Conservation (phyloP, 495 filamentous ascomycete genomes). For the Daldinia vernicosa region DNA sequence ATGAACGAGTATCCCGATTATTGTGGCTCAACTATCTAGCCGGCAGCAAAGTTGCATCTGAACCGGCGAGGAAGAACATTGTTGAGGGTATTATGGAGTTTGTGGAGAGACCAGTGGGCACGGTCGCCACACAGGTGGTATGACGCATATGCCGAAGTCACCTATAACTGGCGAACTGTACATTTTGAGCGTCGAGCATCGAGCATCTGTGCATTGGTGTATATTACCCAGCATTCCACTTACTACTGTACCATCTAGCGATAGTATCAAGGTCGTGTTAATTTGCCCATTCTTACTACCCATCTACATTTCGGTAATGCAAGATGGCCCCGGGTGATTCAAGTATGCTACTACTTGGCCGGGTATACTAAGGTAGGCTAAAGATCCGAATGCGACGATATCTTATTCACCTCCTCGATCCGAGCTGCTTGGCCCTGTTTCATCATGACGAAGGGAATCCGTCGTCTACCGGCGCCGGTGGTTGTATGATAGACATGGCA, state of each 20-base stretch:
- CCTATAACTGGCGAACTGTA: slow-evolving; percentile 16
- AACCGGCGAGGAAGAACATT: slow-evolving; percentile 79
- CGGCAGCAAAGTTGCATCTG: slow-evolving; percentile 86
- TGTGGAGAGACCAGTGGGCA: slow-evolving; percentile 88
- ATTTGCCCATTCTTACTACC: slow-evolving; percentile 28
- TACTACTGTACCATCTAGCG: slow-evolving; percentile 29
- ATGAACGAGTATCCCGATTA: slow-evolving; percentile 80
- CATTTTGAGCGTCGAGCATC: slow-evolving; percentile 22
- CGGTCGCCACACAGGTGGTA: slow-evolving; percentile 76
- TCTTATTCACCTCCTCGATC: slow-evolving; percentile 33
- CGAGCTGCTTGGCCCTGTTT: slow-evolving; percentile 38
- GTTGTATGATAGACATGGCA: slow-evolving; percentile 15
- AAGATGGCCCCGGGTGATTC: slow-evolving; percentile 36
- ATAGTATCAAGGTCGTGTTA: slow-evolving; percentile 20
- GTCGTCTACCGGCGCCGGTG: slow-evolving; percentile 27
- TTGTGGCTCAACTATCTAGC: slow-evolving; percentile 92
- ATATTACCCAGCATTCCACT: slow-evolving; percentile 36
- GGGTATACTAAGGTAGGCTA: slow-evolving; percentile 37
- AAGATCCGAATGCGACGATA: slow-evolving; percentile 41
- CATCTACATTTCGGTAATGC: slow-evolving; percentile 35
- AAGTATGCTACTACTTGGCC: slow-evolving; percentile 18
- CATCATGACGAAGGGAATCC: slow-evolving; percentile 20
- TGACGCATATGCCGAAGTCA: slow-evolving; percentile 38
- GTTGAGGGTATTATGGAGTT: slow-evolving; percentile 88
- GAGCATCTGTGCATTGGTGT: slow-evolving; percentile 32